Base-by-base conservation (phyloP, 2,329 filamentous ascomycete genomes). In the Trichoderma semiorbis region DNA sequence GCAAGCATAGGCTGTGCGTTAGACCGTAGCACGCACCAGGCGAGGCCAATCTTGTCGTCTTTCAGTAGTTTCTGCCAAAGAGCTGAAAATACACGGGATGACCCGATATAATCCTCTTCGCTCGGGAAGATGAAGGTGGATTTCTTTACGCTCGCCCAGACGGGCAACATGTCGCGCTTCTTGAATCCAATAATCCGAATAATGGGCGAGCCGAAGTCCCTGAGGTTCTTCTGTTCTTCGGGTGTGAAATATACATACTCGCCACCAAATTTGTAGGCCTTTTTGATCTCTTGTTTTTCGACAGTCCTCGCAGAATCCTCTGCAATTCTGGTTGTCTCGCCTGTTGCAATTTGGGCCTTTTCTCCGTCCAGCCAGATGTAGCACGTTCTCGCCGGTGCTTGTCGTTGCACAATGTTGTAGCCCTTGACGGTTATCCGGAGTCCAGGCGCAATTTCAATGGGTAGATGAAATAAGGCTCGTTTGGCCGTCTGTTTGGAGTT, bases 181-280 rank as follows among this genome's bases (percentile, higher is more conserved):
- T 98, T 99, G 86, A 99, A 99, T 7, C 96, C 96, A 71, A 99
- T 92, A 75, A 99, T 92, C 6, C 94, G 91, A 71, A 99, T 92
- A 14, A 93, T 85, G 0, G 94, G 93, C 1, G 92, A 87, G 3
- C 95, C 95, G 76, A 97, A 97, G 75, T 93, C 85, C 73, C 91
- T 91, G 72, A 99, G 86, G 24, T 87, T 84, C 72, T 91, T 91
- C 73, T 95, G 90, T 79, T 99, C 95, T 39, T 98, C 94, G 0
- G 91, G 88, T 0, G 91, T 91, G 79, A 99, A 99, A 63, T 92
- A 88, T 61, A 99, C 89, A 62, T 94, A 94, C 75, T 97, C 93
- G 50, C 94, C 95, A 14, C 95, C 96, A 78, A 98, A 98, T 77
- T 96, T 98, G 85, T 96, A 99, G 0, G 95, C 96, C 81, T 96